These are phyloP conservation scores for Mycosphaerella sp. DNA, from an alignment of 2,329 filamentous ascomycete species.

Conservation along the genomic window DNA sequence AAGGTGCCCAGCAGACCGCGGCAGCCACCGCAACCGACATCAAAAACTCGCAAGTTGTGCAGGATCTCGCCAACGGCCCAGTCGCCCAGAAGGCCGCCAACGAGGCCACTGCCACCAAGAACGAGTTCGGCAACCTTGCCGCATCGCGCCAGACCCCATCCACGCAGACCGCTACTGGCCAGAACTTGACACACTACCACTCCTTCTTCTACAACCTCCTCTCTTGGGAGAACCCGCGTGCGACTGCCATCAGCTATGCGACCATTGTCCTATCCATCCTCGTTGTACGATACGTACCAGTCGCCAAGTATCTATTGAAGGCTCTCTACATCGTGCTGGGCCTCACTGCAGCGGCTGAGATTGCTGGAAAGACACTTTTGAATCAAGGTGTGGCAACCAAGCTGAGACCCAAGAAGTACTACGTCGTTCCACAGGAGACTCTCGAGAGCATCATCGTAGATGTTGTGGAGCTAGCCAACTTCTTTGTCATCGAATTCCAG, in stretches of 20 bases:
- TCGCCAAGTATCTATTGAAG: conserved; percentile 58
- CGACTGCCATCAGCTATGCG: conserved; percentile 56
- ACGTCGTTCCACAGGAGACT: conserved; percentile 58
- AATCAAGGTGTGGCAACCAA: conserved; percentile 55
- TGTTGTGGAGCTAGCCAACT: conserved; percentile 59
- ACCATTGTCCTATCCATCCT: conserved; percentile 55
- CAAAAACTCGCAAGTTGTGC: conserved; percentile 46
- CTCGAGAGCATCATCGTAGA: conserved; percentile 57
- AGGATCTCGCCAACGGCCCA: conserved; percentile 48
- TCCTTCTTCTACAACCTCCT: conserved; percentile 61
- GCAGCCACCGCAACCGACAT: conserved; percentile 44
- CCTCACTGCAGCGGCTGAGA: conserved; percentile 52
- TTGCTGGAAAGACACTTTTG: conserved; percentile 50
- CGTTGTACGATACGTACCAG: conserved; percentile 56
- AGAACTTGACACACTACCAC: conserved; percentile 61
- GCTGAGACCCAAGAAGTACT: conserved; percentile 59
- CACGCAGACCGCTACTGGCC: conserved; percentile 53
- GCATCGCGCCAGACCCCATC: conserved; percentile 49
- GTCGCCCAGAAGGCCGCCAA: conserved; percentile 53
- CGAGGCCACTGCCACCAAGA: conserved; percentile 50
- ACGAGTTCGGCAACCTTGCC: conserved; percentile 55
- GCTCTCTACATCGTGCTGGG: conserved; percentile 54
- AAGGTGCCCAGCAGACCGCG: conserved; percentile 47
- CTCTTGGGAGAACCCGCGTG: conserved; percentile 62
- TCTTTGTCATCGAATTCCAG: conserved; percentile 63